Base-by-base conservation (phyloP, 257 asterid genomes). In the Ilex aquifolium region DNA sequence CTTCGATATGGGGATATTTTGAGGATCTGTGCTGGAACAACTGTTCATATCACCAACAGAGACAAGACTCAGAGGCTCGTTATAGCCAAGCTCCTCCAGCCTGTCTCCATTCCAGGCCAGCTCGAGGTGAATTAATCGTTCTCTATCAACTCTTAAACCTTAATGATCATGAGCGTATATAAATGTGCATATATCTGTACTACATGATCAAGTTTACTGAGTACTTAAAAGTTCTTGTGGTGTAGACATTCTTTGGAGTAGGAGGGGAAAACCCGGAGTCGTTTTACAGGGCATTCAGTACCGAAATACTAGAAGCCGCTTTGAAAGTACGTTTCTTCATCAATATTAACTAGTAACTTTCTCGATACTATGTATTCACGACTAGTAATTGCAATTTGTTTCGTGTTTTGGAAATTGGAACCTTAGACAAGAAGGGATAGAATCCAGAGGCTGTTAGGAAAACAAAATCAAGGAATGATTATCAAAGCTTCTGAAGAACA, bases 401-500 rank as follows among this genome's bases (percentile, higher is more conserved):
- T 48, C 10, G 3, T 55, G 62, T 10, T 61, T 44, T 4, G 32
- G 27, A 21, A 21, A 21, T 21, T 21, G 27, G 5, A 11, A 44
- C 30, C 6, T 11, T 42, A 85, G 89, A 63, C 74, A 5, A 77
- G 32, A 54, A 63, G 67, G 55, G 93, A 85, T 2, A 73, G 27
- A 52, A 0, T 85, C 16, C 60, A 67, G 55, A 80, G 74, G 67
- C 10, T 88, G 10, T 79, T 86, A 1, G 77, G 88, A 36, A 80
- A 77, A 27, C 83, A 80, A 76, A 10, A 55, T 70, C 5, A 80
- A 53, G 95, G 91, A 2, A 69, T 32, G 0, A 75, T 91, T 29
- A 12, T 88, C 7, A 82, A 72, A 73, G 94, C 88, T 0, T 76
- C 95, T 0, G 65, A 66, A 44, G 88, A 88, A 75, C 95, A 88